These are phyloP conservation scores for Dryas alaskensis DNA, from an alignment of 306 rosid species.

Conservation along the genomic window DNA sequence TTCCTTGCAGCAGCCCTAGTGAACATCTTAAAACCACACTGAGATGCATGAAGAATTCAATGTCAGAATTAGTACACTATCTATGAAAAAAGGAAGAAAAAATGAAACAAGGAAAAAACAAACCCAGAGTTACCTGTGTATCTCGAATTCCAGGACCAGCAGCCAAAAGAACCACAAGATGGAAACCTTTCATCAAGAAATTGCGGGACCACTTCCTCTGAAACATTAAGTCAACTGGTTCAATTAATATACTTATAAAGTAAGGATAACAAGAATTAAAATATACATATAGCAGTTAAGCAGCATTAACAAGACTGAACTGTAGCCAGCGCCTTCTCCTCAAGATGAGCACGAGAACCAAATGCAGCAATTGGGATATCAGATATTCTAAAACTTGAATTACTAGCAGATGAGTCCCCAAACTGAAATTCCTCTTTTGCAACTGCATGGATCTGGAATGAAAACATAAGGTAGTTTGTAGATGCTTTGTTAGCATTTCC, in stretches of 20 bases:
- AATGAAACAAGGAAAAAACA: constrained; percentile 5
- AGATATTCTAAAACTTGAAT: constrained; percentile 57
- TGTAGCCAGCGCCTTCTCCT: constrained; percentile 88
- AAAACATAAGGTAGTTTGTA: constrained; percentile 18
- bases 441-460: constrained; percentile 58
- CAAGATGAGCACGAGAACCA: constrained; percentile 97
- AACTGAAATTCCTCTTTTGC: constrained; percentile 45
- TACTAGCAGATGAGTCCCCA: constrained; percentile 40
- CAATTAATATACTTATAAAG: constrained; percentile 18
- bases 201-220: constrained; percentile 97
- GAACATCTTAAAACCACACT: constrained; percentile 99
- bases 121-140: constrained; percentile 59
- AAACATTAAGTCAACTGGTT: constrained; percentile 33
- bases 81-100: neutral
- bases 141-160: constrained; percentile 97
- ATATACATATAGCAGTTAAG: constrained; percentile 7
- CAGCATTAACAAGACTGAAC: constrained; percentile 48
- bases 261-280: constrained; percentile 5
- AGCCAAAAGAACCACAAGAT: constrained; percentile 89
- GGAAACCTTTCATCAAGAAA: constrained; percentile 96
- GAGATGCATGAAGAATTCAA: constrained; percentile 31
- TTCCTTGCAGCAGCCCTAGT: constrained; percentile 91
- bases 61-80: constrained; percentile 22
- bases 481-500: constrained; percentile 19
- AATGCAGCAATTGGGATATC: constrained; percentile 81